phyloP scores from a whole-genome alignment of 371 early-diverging fungal species.

The Zychaea mexicana region DNA sequence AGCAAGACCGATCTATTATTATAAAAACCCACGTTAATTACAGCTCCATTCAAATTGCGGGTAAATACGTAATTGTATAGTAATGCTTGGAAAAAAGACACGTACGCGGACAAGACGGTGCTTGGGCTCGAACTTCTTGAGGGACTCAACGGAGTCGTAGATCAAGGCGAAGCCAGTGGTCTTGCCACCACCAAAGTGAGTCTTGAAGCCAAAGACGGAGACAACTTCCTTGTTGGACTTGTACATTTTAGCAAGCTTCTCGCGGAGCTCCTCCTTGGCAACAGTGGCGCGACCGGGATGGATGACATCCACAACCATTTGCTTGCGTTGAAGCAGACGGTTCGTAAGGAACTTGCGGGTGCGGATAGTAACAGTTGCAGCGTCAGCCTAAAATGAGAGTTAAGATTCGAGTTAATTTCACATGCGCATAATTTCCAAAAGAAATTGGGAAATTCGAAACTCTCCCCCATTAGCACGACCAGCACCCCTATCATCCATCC shows the following conservation, averaged over 20 bases:
- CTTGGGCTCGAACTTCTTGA: constrained; percentile 99
- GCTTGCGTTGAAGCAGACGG: constrained; percentile 97
- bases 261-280: constrained; percentile 92
- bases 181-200: constrained; percentile 98
- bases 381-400: constrained; percentile 40
- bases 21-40: background rate
- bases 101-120: constrained; percentile 86
- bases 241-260: constrained; percentile 96
- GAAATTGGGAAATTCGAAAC: background rate
- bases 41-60: background rate
- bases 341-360: constrained; percentile 99
- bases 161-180: constrained; percentile 97
- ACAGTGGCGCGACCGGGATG: constrained; percentile 95
- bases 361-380: constrained; percentile 86
- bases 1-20: constrained; percentile 72
- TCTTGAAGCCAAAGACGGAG: constrained; percentile 95
- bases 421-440: background rate
- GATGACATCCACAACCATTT: constrained; percentile 97
- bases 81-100: constrained; percentile 10
- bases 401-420: background rate
- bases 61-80: no score
- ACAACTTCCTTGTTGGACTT: constrained; percentile 91
- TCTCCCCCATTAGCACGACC: background rate
- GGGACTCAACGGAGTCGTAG: constrained; percentile 95
- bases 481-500: background rate